These are phyloP conservation scores for Pseudogymnoascus sp. DNA, from an alignment of 2,329 filamentous ascomycete species.

Conservation along the genomic window DNA sequence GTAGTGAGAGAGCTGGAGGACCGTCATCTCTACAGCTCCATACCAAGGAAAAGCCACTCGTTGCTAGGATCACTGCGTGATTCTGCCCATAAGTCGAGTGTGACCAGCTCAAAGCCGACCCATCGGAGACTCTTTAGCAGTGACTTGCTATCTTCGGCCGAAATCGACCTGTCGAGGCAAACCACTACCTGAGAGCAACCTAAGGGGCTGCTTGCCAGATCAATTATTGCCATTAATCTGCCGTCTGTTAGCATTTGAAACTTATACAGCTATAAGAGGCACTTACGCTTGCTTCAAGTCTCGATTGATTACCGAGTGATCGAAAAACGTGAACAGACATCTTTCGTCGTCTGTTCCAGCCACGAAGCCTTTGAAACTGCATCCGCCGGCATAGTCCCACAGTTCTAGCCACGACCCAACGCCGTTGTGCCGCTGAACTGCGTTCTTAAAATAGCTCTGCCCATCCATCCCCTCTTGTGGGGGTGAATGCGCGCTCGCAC, in stretches of 20 bases:
- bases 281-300: constrained; percentile 84
- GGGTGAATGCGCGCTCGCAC: constrained; percentile 54
- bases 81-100: constrained; percentile 67
- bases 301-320: constrained; percentile 61
- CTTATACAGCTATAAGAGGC: not conserved
- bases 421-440: constrained; percentile 24
- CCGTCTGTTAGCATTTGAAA: constrained; percentile 26
- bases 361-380: constrained; percentile 80
- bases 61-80: constrained; percentile 57
- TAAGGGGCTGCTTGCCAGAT: constrained; percentile 72
- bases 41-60: constrained; percentile 79
- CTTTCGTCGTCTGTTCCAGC: constrained; percentile 62
- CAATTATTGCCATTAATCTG: constrained; percentile 82
- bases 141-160: constrained; percentile 54
- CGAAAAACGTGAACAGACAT: constrained; percentile 83
- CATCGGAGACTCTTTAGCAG: constrained; percentile 80
- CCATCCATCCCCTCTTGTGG: constrained; percentile 23
- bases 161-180: constrained; percentile 68
- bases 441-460: constrained; percentile 22
- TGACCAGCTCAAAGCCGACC: constrained; percentile 83
- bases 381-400: constrained; percentile 70
- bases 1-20: not conserved
- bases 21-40: constrained; percentile 59
- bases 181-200: constrained; percentile 71
- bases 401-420: constrained; percentile 26